Evolutionary conservation across 495 filamentous ascomycete genomes (phyloP).

Genomic region (Neurospora sp.): DNA sequence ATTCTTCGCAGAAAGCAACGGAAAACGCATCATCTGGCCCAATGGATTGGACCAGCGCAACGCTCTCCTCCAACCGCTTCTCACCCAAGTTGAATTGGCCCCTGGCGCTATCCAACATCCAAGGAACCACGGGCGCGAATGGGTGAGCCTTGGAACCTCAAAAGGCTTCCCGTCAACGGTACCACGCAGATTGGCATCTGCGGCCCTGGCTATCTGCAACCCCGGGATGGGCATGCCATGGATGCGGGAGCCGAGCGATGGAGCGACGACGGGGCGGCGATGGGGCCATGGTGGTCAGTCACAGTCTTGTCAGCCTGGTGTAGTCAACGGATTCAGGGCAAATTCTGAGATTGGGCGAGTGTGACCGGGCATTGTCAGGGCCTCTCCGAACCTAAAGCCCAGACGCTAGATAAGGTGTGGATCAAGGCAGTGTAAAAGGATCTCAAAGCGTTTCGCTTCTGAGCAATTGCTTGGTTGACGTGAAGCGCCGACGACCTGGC

Average conservation of each 20-base stretch:
- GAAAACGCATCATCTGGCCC: not conserved
- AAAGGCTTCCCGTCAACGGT: not conserved
- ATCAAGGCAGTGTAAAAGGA: constrained; percentile 19
- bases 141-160: not conserved
- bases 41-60: not conserved
- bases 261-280: not conserved
- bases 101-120: not conserved
- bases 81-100: not conserved
- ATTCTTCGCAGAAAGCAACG: not conserved
- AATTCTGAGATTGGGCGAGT: not conserved
- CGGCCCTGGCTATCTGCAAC: not conserved
- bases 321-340: not conserved
- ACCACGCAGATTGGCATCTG: not conserved
- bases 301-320: not conserved
- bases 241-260: not conserved
- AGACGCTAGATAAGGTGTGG: not conserved
- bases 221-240: not conserved
- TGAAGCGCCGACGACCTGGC: constrained; percentile 10
- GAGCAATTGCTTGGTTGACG: constrained; percentile 17
- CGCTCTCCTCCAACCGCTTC: not conserved
- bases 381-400: not conserved
- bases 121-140: not conserved
- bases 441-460: constrained; percentile 8
- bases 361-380: not conserved
- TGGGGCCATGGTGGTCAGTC: not conserved